Evolutionary conservation across 2,329 filamentous ascomycete species (phyloP).

Genomic region (Alternaria incomplexa): DNA sequence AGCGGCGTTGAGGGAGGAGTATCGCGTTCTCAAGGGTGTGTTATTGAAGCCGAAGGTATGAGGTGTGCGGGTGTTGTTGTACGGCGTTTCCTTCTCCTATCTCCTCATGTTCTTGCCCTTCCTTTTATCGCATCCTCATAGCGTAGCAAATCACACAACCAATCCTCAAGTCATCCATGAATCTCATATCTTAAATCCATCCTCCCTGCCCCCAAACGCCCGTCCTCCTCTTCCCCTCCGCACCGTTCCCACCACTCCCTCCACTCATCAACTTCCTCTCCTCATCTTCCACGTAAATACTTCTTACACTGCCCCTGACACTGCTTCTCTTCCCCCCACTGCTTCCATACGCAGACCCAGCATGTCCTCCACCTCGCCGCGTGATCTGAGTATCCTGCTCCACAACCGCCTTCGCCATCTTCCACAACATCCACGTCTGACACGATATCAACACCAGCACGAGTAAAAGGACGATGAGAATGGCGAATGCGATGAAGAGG

Average conservation of each 20-base stretch:
- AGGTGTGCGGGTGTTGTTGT: not conserved
- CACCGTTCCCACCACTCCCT: not conserved
- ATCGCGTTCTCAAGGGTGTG: constrained; percentile 18
- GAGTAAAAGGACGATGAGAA: constrained; percentile 30
- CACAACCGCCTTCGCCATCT: constrained; percentile 26
- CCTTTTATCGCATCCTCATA: not conserved
- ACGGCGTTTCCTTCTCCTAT: not conserved
- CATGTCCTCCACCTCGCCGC: constrained; percentile 3
- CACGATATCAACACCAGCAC: constrained; percentile 23
- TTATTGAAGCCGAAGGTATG: constrained; percentile 16
- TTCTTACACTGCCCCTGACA: not conserved
- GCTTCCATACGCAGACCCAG: not conserved
- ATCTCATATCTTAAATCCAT: not conserved
- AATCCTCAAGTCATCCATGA: not conserved
- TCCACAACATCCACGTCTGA: constrained; percentile 36
- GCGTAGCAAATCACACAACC: not conserved
- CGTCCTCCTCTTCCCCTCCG: constrained; percentile 6
- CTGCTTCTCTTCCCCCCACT: not conserved
- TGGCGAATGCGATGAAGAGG: constrained; percentile 35
- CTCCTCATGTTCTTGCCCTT: not conserved
- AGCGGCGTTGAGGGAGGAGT: constrained; percentile 22
- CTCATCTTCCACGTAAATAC: not conserved
- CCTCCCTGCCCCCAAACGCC: not conserved
- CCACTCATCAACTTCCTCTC: not conserved
- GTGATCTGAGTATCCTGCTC: constrained; percentile 21